phyloP scores from a whole-genome alignment of 2,329 filamentous ascomycete species.

The Beauveria medogensis region DNA sequence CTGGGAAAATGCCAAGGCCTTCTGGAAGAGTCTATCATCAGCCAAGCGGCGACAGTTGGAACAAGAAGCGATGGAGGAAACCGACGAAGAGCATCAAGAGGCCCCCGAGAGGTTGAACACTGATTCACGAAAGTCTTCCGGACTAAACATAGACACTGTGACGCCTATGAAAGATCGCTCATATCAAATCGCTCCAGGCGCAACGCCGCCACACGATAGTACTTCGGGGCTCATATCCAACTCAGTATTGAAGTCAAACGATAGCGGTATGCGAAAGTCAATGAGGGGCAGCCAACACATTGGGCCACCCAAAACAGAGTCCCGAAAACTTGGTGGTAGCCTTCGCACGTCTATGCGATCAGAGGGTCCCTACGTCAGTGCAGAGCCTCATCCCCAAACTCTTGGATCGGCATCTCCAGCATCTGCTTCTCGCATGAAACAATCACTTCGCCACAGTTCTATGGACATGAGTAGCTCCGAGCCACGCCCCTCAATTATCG shows the following conservation, averaged over 20 bases:
- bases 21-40: conserved; percentile 58
- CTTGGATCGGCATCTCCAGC: neutral
- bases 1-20: conserved; percentile 62
- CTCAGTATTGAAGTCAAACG: neutral
- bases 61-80: conserved; percentile 42
- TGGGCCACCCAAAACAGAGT: neutral
- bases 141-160: conserved; percentile 19
- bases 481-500: conserved; percentile 8
- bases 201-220: conserved; percentile 20
- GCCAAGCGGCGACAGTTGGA: conserved; percentile 57
- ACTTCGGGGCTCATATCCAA: neutral
- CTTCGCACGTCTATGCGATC: conserved; percentile 24
- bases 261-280: conserved; percentile 15
- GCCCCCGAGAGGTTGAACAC: neutral
- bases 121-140: neutral
- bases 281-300: conserved; percentile 10
- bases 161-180: conserved; percentile 18
- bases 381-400: neutral
- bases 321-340: conserved; percentile 14
- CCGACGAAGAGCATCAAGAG: conserved; percentile 30
- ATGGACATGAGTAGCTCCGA: neutral
- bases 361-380: neutral
- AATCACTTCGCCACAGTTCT: conserved; percentile 8
- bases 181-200: conserved; percentile 33
- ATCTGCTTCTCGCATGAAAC: neutral